A percentile compares a stretch with the other conserved stretches of the same genome.
Evolutionary conservation across 1,284 basidiomycete species (phyloP).

Genomic region (Sporisorium exsertum): DNA sequence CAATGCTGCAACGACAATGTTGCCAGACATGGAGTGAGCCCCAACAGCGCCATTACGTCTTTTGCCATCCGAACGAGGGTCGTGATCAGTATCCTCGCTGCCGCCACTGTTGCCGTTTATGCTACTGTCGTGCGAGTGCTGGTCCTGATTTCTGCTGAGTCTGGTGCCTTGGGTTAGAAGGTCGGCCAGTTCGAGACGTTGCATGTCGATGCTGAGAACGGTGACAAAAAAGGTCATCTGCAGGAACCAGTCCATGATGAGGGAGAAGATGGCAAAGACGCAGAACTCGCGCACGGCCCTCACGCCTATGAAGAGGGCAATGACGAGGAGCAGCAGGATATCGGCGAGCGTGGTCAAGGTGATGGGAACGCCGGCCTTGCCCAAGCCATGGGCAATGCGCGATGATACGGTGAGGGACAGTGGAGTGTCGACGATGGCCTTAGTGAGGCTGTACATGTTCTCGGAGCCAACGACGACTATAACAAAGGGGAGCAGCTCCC

Average conservation of each 20-base stretch:
- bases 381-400: conserved; percentile 88
- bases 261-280: conserved; percentile 89
- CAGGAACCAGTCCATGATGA: conserved; percentile 95
- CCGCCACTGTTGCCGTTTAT: conserved; percentile 9
- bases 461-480: conserved; percentile 95
- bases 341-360: conserved; percentile 90
- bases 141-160: conserved; percentile 29
- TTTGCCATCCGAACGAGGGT: conserved; percentile 13
- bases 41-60: conserved; percentile 3
- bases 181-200: conserved; percentile 77
- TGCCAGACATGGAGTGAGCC: conserved; percentile 16
- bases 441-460: conserved; percentile 93
- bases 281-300: conserved; percentile 93
- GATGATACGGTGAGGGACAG: conserved; percentile 90
- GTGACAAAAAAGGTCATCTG: conserved; percentile 92
- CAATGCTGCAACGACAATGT: conserved; percentile 24
- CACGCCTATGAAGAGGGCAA: conserved; percentile 79
- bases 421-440: conserved; percentile 88
- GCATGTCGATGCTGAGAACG: conserved; percentile 88
- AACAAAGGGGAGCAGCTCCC: conserved; percentile 88
- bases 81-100: conserved; percentile 16
- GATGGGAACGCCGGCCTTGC: conserved; percentile 88
- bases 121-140: conserved; percentile 13
- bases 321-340: conserved; percentile 81
- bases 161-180: conserved; percentile 56